Percentiles rank a stretch among this genome's conserved stretches.
Evolutionary conservation across 1,284 basidiomycete species (phyloP).

Genomic region (Boletus albobrunnescens): DNA sequence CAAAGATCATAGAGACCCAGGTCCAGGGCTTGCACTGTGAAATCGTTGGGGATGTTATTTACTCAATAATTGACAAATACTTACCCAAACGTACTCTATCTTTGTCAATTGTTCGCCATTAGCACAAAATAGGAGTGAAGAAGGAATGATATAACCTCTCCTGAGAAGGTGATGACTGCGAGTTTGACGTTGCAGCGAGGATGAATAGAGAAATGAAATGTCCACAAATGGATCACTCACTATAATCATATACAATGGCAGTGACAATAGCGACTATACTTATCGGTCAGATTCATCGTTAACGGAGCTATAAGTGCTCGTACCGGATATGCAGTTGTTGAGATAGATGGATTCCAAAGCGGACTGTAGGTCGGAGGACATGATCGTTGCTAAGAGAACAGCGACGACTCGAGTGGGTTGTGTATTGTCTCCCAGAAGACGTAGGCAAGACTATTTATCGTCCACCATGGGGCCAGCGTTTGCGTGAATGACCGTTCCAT

Average conservation of each 20-base stretch:
- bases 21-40: constrained; percentile 4
- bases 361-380: not conserved
- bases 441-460: too few species aligned
- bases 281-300: not conserved
- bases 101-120: not conserved
- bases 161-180: constrained; percentile 2
- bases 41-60: not conserved
- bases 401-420: not conserved
- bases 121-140: not conserved
- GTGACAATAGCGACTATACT: not conserved
- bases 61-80: not conserved
- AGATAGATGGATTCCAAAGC: not conserved
- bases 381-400: not conserved
- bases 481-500: too few species aligned
- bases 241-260: not conserved
- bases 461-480: too few species aligned
- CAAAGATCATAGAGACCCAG: constrained; percentile 5
- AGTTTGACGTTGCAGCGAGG: not conserved
- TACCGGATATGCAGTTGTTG: constrained; percentile 2
- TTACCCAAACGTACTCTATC: constrained; percentile 15
- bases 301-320: not conserved
- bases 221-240: not conserved
- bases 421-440: too few species aligned
- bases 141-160: constrained; percentile 2
- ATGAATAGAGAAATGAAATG: too few species aligned